Conservation (phyloP, 2,329 filamentous ascomycete genomes). For the Colletotrichum chlorophyti region DNA sequence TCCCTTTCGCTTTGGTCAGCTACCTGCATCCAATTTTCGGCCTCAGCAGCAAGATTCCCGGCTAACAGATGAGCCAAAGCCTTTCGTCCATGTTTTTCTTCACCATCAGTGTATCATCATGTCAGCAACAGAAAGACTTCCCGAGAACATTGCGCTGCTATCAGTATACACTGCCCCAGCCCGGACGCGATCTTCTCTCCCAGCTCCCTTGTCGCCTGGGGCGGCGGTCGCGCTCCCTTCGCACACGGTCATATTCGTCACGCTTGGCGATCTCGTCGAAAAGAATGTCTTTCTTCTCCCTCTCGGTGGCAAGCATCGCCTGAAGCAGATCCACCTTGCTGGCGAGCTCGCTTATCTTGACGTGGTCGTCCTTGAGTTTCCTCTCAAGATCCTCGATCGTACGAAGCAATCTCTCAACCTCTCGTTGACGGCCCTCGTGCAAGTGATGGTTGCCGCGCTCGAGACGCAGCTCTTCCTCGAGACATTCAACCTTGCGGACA, state of each 20-base stretch:
- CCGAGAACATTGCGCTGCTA: not conserved
- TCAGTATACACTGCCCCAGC: constrained; percentile 3
- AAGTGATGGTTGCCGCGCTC: constrained; percentile 13
- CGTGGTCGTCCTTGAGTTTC: constrained; percentile 18
- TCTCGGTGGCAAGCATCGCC: constrained; percentile 12
- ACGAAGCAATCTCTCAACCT: constrained; percentile 16
- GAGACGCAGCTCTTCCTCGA: constrained; percentile 19
- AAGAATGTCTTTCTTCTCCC: constrained; percentile 14
- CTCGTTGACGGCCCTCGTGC: constrained; percentile 7
- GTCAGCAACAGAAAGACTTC: no score
- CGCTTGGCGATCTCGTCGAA: constrained; percentile 19
- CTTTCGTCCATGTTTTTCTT: no score
- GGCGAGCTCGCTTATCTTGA: constrained; percentile 10
- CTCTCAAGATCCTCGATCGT: constrained; percentile 11
- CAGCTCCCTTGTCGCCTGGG: constrained; percentile 17
- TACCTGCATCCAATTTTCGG: no score
- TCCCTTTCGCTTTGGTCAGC: no score
- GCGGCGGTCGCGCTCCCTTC: constrained; percentile 7
- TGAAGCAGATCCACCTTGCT: constrained; percentile 23
- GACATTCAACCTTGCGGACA: constrained; percentile 18
- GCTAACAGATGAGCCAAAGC: no score
- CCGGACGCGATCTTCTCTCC: constrained; percentile 14
- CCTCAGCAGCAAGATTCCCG: no score
- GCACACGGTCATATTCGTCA: constrained; percentile 9
- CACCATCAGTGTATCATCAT: no score